A percentile compares a stretch with the other conserved stretches of the same genome.
These are phyloP conservation scores for Xanthoparmelia taractica DNA, from an alignment of 495 filamentous ascomycete species.

Conservation along the genomic window DNA sequence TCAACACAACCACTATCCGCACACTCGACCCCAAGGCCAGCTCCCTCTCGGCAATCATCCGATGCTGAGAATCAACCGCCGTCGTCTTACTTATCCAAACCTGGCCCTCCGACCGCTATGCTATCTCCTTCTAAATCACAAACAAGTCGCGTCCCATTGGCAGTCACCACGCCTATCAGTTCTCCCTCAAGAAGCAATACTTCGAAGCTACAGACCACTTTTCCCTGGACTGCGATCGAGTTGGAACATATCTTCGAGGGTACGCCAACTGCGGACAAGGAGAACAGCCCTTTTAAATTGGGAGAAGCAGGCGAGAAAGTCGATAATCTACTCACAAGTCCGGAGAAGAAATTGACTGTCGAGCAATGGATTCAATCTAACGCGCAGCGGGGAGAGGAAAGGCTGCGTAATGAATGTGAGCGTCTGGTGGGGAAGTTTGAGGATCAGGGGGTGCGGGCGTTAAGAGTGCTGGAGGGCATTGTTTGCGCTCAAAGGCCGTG, in stretches of 20 bases:
- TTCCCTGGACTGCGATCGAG: conserved; percentile 68
- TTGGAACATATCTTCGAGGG: conserved; percentile 53
- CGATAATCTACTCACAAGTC: conserved; percentile 56
- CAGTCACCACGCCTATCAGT: conserved; percentile 45
- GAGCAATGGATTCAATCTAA: conserved; percentile 86
- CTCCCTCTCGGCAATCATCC: conserved; percentile 60
- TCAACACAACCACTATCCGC: conserved; percentile 5
- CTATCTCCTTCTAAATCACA: conserved; percentile 38
- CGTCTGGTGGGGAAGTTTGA: conserved; percentile 72
- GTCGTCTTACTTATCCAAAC: conserved; percentile 47
- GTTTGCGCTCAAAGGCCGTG: conserved; percentile 27
- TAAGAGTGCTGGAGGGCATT: conserved; percentile 70
- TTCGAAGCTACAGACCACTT: conserved; percentile 47
- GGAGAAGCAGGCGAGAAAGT: conserved; percentile 39
- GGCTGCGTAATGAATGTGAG: conserved; percentile 73
- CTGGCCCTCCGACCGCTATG: conserved; percentile 26
- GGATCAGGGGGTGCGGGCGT: conserved; percentile 66
- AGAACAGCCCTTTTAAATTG: conserved; percentile 35
- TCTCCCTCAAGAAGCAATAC: conserved; percentile 62
- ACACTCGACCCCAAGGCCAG: conserved; percentile 17
- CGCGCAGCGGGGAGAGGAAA: conserved; percentile 69
- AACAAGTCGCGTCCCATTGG: conserved; percentile 40
- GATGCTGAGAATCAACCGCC: conserved; percentile 74
- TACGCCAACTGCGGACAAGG: conserved; percentile 41
- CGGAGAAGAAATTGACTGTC: conserved; percentile 83